Evolutionary conservation across 306 rosid species (phyloP), one percentile per base, ranked within the genome.

Genomic region (Medicago lupulina): DNA sequence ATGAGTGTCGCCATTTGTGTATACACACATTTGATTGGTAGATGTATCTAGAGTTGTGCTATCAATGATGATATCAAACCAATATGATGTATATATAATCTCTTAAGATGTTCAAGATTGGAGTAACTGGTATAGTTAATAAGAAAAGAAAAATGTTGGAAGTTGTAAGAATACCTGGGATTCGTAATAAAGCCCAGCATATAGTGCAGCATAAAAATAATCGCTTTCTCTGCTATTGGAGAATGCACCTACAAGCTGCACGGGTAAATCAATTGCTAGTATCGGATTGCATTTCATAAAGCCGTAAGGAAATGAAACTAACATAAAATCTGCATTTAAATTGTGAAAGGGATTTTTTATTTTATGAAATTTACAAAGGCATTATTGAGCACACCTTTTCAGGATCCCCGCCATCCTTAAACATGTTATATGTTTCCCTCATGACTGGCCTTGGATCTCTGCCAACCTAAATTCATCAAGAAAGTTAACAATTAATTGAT

Each of bases 321-420:
- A 43, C 62, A 63, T 28, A 64, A 23, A 14, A 75, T 40, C 31
- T 25, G 63, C 64, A 34, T 36, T 58, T 28, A 38, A 62, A 74
- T 49, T 9, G 31, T 43, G 62, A 25, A 73, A 68, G 57, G 11
- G 43, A 50, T 53, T 25, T 55, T 39, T 50, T n/a, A 31, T 50
- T 6, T 50, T 4, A 17, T 8, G 25, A 54, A 54, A 54, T 44
- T 13, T 40, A 34, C 74, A 21, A 72, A 73, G 67, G 11, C 50
- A 41, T 47, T 36, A 49, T 14, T 68, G 31, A 84, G 49, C 78
- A 12, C 38, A 88, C 98, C 90, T 90, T 85, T 66, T 90, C 92
- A 31, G 97, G 98, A 80, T 92, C 88, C 62, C 98, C 97, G 16
- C 95, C 95, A 57, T 90, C 89, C 85, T 83, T 94, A 67, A 92